Percentiles rank a stretch among this genome's conserved stretches.
Conservation (phyloP, 2,329 filamentous ascomycete genomes). For the Neopestalotiopsis clavispora region DNA sequence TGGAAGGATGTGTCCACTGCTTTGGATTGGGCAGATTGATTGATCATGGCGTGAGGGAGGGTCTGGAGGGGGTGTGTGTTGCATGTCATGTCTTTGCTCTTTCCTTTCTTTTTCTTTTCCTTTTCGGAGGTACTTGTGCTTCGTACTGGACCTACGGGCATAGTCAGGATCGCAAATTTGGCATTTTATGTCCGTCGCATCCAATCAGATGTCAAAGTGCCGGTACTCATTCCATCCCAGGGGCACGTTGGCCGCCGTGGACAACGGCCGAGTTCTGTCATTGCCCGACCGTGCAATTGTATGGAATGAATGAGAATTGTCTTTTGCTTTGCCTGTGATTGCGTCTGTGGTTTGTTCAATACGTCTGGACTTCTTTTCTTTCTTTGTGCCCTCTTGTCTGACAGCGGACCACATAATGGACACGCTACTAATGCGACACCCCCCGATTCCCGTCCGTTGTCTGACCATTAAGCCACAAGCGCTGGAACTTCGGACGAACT, state of each 20-base stretch:
- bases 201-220: background rate
- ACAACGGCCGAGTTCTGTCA: background rate
- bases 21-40: background rate
- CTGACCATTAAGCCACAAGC: slow-evolving; percentile 1
- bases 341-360: background rate
- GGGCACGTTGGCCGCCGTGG: background rate
- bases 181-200: background rate
- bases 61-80: background rate
- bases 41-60: background rate
- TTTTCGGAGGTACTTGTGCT: too few species aligned
- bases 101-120: too few species aligned
- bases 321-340: background rate
- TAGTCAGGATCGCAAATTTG: background rate
- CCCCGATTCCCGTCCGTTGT: slow-evolving; percentile 1
- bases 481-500: slow-evolving; percentile 8
- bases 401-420: background rate
- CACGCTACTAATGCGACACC: background rate
- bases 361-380: background rate
- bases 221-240: slow-evolving; percentile 2
- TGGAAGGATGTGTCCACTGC: background rate
- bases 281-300: background rate
- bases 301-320: background rate
- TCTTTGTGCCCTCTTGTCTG: background rate
- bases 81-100: background rate
- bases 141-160: too few species aligned